Conservation (phyloP, 2,329 filamentous ascomycete genomes). For the Eutypella sp. region DNA sequence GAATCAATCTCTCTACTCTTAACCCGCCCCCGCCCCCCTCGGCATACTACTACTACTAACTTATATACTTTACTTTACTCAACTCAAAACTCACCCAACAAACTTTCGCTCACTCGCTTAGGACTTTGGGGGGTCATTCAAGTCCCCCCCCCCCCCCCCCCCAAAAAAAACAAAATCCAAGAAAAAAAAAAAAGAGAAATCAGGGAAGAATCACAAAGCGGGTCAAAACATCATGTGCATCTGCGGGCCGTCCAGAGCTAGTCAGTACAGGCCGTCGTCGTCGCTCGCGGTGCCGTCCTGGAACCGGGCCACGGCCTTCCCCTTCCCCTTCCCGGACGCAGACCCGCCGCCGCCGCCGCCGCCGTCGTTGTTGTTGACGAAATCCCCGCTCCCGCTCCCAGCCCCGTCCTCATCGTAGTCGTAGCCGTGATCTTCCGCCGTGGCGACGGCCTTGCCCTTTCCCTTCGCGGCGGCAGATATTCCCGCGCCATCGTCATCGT, state of each 20-base stretch:
- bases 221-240: too few relatives aligned
- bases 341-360: slow-evolving; percentile 26
- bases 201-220: too few relatives aligned
- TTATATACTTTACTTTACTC: neutral
- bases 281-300: slow-evolving; percentile 50
- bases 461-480: slow-evolving; percentile 33
- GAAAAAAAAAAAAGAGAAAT: too few relatives aligned
- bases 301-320: slow-evolving; percentile 48
- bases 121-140: too few relatives aligned
- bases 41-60: too few relatives aligned
- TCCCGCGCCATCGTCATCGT: slow-evolving; percentile 26
- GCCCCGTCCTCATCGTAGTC: slow-evolving; percentile 28
- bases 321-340: slow-evolving; percentile 57
- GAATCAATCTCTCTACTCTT: too few relatives aligned
- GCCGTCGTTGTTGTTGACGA: slow-evolving; percentile 20
- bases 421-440: slow-evolving; percentile 23
- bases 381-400: too few relatives aligned
- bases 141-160: too few relatives aligned
- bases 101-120: neutral
- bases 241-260: too few relatives aligned
- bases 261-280: slow-evolving; percentile 53
- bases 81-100: too few relatives aligned
- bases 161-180: too few relatives aligned
- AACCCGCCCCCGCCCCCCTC: too few relatives aligned
- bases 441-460: slow-evolving; percentile 31